Base-by-base conservation (phyloP, 1,284 basidiomycete species). In the Moesziomyces sp. region DNA sequence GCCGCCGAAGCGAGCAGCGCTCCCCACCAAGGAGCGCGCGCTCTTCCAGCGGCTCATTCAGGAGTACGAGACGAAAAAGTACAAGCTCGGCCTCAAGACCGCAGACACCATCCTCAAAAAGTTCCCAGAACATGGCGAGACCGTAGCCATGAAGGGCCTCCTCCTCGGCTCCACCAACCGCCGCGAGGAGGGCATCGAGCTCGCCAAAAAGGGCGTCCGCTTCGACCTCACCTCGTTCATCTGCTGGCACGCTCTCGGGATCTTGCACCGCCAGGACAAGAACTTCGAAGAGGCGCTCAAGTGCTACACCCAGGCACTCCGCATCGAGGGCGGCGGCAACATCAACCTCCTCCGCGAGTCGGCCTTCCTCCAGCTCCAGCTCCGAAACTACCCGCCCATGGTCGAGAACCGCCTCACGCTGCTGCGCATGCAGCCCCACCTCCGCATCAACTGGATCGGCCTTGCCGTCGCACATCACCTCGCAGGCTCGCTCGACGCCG, bases 61-160 rank as follows among this genome's bases (percentile, higher is more conserved):
- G 45, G 70, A 78, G 43, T 99, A 99, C 85, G 96, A 99, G 86
- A 89, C 90, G 24, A 90, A 92, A 81, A 91, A 94, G 84, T 90
- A 95, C 85, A 92, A 93, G 82, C 93, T 93, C 80, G 95, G 91
- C 42, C 87, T 93, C 78, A 97, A 97, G 86, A 90, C 92, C 10
- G 93, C 94, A 1, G 95, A 99, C 85, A 89, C 90, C 78, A 95
- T 99, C 83, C 89, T 99, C 84, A 96, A 94, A 86, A 97, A 96
- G 87, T 90, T 91, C 80, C 94, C 97, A 0, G 91, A 97, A 57
- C 94, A 98, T 89, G 97, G 94, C 78, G 83, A 84, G 65, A 83
- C 83, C 42, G 70, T 84, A 23, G 55, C 77, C 24, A 79, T 84
- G 76, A 84, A 84, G 57, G 83, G 82, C 43, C 70, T 84, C 11